Base-by-base conservation (phyloP, 306 rosid genomes). In the Vachellia pachyceras region DNA sequence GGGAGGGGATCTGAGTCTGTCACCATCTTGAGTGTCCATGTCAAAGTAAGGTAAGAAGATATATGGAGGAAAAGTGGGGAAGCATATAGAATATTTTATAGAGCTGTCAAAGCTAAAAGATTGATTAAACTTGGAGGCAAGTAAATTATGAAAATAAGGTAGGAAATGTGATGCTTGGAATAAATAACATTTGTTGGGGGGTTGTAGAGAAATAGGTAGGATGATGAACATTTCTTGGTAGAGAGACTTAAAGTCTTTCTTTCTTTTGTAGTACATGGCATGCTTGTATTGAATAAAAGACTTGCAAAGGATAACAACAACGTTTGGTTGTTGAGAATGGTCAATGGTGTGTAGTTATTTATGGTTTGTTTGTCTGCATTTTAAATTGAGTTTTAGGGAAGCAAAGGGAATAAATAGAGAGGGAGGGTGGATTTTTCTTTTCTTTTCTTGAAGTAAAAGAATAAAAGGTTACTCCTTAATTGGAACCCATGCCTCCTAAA, bases 71-170 rank as follows among this genome's bases (percentile, higher is more conserved):
- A 64, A 35, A 64, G 22, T 2, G 69, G 3, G 11, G 69, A 35
- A 15, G 69, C 22, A 35, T 10, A 8, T n/a, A 18, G 33, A 7
- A 23, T 58, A 22, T 58, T 22, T 36, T 35, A 64, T 33, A 6
- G 35, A 35, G 12, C 10, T 35, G 22, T 64, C n/a, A 35, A 35
- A 22, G 7, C 45, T 47, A 72, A 15, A 49, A 14, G 78, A 72
- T 76, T 66, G 25, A 75, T 45, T 39, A 29, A 25, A 81, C 46
- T 73, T 39, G 29, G 23, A 25, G 69, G 68, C 68, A 29, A 61
- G n/a, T 13, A 29, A 29, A 61, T 61, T 5, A 40, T 29, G 68
- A 61, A 61, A 65, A 65, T 17, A 65, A 15, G 20, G 23, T 7
- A 0, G 44, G 41, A 65, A 17, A 64, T 33, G 69, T 29, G 42